Base-by-base conservation (phyloP, 139 green algal species). In the Chlorella sp. region DNA sequence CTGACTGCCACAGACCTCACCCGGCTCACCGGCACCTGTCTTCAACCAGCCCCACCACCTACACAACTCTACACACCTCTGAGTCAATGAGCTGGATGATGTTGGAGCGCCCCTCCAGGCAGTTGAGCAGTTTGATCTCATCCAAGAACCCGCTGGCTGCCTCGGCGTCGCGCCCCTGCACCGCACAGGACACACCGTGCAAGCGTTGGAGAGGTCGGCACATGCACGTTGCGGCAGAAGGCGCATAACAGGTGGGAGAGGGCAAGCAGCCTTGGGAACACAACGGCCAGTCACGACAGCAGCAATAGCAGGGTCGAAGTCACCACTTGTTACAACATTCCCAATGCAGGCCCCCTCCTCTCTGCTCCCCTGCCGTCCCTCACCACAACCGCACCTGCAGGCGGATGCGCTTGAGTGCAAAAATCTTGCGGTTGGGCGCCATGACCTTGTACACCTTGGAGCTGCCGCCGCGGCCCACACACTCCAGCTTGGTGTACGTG, bases 1-100 rank as follows among this genome's bases (percentile, higher is more conserved):
- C 48, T 9, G 48, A 57, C 48, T 57, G 9, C 48, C 9, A 9
- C 48, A 57, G 48, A 5, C 48, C 9, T 57, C 48, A 57, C 48
- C 48, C 48, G 48, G 7, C 48, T 57, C 7, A 57, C 48, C 48
- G 48, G 48, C 7, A 9, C n/a, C 48, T 57, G 48, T 57, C 48
- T 57, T 9, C 36, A 3, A 26, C 4, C 75, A 11, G 18, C 4
- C 34, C 34, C 12, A 15, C 36, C 75, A 40, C 75, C 75, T 28
- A 9, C 60, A 9, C 82, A 7, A 15, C n/a, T 34, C 32, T 3
- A 39, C 85, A 0, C 66, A 96, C 93, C 93, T 98, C 95, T 5
- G 94, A 94, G 84, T 99, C 97, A 19, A 99, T 90, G 24, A 99
- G 95, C 93, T 99, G 97, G 90, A 99, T 98, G 93, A 99, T 99